Evolutionary conservation across 306 rosid species (phyloP), one percentile per base, ranked within the genome.

Genomic region (Ziziphus jujuba): DNA sequence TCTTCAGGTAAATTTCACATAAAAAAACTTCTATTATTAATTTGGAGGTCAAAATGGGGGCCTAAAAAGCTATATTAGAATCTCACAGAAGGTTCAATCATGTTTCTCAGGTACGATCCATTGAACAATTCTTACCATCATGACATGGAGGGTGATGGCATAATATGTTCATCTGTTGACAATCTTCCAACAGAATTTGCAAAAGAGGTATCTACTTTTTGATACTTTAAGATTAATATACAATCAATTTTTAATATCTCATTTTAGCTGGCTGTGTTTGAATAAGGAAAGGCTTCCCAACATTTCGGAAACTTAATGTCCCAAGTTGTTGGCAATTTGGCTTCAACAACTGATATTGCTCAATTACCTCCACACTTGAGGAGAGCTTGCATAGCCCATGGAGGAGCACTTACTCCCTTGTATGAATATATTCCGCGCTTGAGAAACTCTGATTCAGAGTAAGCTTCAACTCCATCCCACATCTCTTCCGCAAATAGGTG

Each of bases 181-280:
- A 88, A 71, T 72, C 97, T 91, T 78, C 96, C 97, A 28, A 83
- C 97, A 63, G 91, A 91, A 71, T 91, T 91, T 72, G 92, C 96
- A 71, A 86, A 86, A 83, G 97, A 91, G 96, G 96, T 90, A 67
- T n/a, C n/a, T 36, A 72, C n/a, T 66, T 57, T 75, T 72, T 56
- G 59, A 40, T 19, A 48, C 2, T 20, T 23, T 19, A 21, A 23
- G 12, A 21, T 52, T 52, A n/a, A 1, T 44, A n/a, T 19, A 54
- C 6, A 9, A 28, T 43, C 25, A 49, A 6, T 50, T 48, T 35
- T 34, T 20, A 21, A 31, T 14, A 10, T 59, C 21, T 45, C 3
- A 16, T 47, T 40, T 38, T 54, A 56, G 65, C 80, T 34, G 25
- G 4, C 25, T 31, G 54, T 49, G 28, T 72, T 78, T 80, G 33